phyloP scores from a whole-genome alignment of 2,329 filamentous ascomycete species.

The Penicillium sclerotiorum region DNA sequence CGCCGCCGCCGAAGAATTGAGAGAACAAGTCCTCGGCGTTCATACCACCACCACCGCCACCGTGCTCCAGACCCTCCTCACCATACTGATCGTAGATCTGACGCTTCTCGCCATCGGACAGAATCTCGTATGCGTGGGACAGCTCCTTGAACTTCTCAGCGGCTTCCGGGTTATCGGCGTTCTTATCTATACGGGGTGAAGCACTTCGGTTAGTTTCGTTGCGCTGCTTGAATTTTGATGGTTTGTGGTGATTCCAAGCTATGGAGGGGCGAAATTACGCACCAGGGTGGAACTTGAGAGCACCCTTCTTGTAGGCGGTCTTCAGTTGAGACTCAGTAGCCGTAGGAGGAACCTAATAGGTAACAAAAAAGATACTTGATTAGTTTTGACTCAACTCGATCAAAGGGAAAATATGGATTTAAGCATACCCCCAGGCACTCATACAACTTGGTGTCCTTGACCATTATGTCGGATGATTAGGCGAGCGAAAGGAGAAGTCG shows the following conservation, averaged over 20 bases:
- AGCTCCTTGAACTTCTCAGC: slow-evolving; percentile 99
- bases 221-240: too few species aligned
- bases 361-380: slow-evolving; percentile 29
- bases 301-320: slow-evolving; percentile 92
- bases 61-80: slow-evolving; percentile 87
- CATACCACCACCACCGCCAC: slow-evolving; percentile 83
- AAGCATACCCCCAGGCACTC: slow-evolving; percentile 50
- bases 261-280: too few species aligned
- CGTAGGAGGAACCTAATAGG: slow-evolving; percentile 70
- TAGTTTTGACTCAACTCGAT: neutral
- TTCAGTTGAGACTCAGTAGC: slow-evolving; percentile 86
- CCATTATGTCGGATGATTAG: slow-evolving; percentile 45
- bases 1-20: slow-evolving; percentile 87
- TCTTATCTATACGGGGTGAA: slow-evolving; percentile 71
- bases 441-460: slow-evolving; percentile 55
- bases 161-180: slow-evolving; percentile 86
- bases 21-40: slow-evolving; percentile 94
- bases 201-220: slow-evolving; percentile 2
- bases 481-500: slow-evolving; percentile 17
- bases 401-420: neutral
- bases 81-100: slow-evolving; percentile 95
- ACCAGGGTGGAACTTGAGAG: slow-evolving; percentile 86
- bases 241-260: too few species aligned
- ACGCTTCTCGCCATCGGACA: slow-evolving; percentile 91
- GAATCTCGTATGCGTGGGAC: slow-evolving; percentile 91